A percentile compares a stretch with the other conserved stretches of the same genome.
Evolutionary conservation across 176 grass and related monocot species (phyloP).

Genomic region (Chloris gayana): DNA sequence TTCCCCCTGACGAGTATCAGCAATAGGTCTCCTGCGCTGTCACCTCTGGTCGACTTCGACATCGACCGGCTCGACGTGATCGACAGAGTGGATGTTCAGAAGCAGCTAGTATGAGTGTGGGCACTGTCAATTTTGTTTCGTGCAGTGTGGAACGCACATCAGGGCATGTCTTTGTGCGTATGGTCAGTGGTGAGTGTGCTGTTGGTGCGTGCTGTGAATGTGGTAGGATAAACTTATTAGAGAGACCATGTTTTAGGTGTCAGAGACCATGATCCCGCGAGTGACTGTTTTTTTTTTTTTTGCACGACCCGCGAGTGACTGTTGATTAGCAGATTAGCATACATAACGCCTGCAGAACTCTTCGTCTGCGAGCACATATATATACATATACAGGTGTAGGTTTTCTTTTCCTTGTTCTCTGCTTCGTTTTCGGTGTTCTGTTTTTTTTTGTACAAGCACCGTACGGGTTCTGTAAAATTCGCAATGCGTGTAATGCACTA

Average conservation of each 20-base stretch:
- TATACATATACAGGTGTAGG: not conserved
- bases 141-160: not conserved
- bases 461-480: not conserved
- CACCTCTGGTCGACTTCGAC: slow-evolving; percentile 31
- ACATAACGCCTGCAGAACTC: slow-evolving; percentile 8
- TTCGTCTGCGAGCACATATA: not conserved
- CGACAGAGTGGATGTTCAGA: slow-evolving; percentile 31
- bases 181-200: not conserved
- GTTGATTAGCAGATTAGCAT: slow-evolving; percentile 12
- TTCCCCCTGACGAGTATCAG: slow-evolving; percentile 30
- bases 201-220: slow-evolving; percentile 3
- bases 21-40: not conserved
- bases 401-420: not conserved
- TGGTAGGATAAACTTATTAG: not conserved
- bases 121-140: not conserved
- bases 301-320: slow-evolving; percentile 1
- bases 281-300: too few species aligned
- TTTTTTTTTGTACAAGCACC: slow-evolving; percentile 5
- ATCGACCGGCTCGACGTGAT: slow-evolving; percentile 56
- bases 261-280: not conserved
- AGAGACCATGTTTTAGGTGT: slow-evolving; percentile 4
- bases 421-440: not conserved
- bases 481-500: not conserved
- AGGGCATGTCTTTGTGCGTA: not conserved
- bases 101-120: not conserved